Evolutionary conservation across 2,329 filamentous ascomycete species (phyloP).

Genomic region (Triangularia verruculosa): DNA sequence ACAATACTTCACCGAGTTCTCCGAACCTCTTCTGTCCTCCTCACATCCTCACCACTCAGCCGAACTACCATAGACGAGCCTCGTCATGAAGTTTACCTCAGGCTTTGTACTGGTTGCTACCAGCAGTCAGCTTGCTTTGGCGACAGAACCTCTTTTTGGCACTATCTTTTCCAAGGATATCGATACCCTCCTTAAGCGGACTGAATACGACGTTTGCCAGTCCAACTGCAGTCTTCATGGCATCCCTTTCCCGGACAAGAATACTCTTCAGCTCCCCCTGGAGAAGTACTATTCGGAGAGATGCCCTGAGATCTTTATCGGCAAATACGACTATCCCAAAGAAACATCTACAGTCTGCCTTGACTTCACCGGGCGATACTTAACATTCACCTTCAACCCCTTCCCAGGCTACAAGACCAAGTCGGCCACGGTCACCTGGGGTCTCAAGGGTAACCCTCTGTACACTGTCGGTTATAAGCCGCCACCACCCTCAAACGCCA

Average conservation of each 20-base stretch:
- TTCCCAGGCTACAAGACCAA: constrained; percentile 2
- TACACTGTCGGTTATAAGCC: not conserved
- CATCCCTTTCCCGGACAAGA: constrained; percentile 1
- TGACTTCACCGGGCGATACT: not conserved
- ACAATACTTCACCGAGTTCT: not conserved
- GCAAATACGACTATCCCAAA: not conserved
- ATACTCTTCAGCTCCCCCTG: not conserved
- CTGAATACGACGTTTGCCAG: constrained; percentile 3
- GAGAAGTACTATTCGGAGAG: constrained; percentile 3
- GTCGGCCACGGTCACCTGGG: constrained; percentile 1
- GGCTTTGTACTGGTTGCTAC: not conserved
- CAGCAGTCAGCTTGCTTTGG: not conserved
- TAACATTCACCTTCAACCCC: constrained; percentile 4
- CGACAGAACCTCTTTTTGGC: not conserved
- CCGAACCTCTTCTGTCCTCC: not conserved
- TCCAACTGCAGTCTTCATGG: constrained; percentile 3
- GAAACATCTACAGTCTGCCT: constrained; percentile 1
- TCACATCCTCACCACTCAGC: not conserved
- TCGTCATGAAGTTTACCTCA: not conserved
- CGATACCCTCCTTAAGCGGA: not conserved
- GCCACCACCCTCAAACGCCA: not conserved
- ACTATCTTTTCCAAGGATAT: not conserved
- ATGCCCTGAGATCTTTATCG: not conserved
- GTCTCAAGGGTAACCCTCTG: not conserved
- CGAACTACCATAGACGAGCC: not conserved